Evolutionary conservation across 164 flowering plant genomes (phyloP).

Genomic region (Piper longum): DNA sequence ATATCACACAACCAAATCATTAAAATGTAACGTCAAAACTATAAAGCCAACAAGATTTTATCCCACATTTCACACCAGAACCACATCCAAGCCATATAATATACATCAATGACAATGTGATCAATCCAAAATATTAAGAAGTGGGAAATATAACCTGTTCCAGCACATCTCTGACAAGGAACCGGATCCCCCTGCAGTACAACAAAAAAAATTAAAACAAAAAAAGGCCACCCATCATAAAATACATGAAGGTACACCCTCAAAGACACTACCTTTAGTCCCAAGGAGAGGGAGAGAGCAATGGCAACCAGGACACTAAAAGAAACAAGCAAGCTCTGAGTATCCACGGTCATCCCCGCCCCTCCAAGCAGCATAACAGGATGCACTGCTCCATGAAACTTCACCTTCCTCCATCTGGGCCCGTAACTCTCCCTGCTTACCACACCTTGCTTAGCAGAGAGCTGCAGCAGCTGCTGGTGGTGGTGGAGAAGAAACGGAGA

Average conservation of each 20-base stretch:
- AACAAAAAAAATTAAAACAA: not conserved
- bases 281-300: constrained; percentile 71
- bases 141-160: constrained; percentile 45
- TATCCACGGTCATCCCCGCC: constrained; percentile 41
- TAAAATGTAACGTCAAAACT: too few species aligned
- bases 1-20: too few species aligned
- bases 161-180: constrained; percentile 80
- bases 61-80: too few species aligned
- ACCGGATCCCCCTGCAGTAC: constrained; percentile 83
- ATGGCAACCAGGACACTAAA: constrained; percentile 70
- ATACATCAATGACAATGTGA: too few species aligned
- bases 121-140: not conserved
- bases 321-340: constrained; percentile 58
- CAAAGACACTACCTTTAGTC: constrained; percentile 38
- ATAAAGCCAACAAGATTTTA: too few species aligned
- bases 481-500: constrained; percentile 1
- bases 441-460: constrained; percentile 1
- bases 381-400: constrained; percentile 16
- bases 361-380: constrained; percentile 39
- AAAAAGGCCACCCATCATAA: not conserved
- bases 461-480: not conserved
- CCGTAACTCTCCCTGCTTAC: not conserved
- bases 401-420: constrained; percentile 11
- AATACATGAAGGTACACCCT: not conserved
- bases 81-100: too few species aligned